Percentiles rank a stretch among this genome's conserved stretches.
Conservation (phyloP, 306 rosid genomes). For the Trifolium pratense region DNA sequence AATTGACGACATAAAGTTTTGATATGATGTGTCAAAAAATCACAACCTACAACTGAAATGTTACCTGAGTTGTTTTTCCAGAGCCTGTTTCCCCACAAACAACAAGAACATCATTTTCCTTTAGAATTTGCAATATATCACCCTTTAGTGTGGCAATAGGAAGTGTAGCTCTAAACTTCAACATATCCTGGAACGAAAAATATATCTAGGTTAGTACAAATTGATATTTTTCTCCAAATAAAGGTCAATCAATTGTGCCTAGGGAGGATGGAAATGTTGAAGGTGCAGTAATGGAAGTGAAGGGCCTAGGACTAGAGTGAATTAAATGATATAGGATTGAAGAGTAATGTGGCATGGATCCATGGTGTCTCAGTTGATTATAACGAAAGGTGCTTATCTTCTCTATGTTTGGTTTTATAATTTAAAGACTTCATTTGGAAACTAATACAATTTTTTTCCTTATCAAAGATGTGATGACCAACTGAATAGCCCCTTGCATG, state of each 20-base stretch:
- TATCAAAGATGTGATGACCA: no score
- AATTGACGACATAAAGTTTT: conserved; percentile 1
- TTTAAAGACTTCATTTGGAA: no score
- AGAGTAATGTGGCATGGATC: no score
- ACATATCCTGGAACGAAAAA: conserved; percentile 71
- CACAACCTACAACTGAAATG: conserved; percentile 32
- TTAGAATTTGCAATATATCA: conserved; percentile 73
- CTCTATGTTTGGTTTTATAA: no score
- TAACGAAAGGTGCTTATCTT: no score
- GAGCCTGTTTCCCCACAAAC: conserved; percentile 99
- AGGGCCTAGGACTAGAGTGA: no score
- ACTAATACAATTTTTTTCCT: no score
- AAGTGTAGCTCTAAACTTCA: conserved; percentile 77
- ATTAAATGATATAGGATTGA: no score
- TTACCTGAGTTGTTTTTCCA: conserved; percentile 98
- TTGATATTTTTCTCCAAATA: not conserved
- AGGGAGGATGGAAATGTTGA: no score
- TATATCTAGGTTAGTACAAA: not conserved
- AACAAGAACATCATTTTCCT: conserved; percentile 75
- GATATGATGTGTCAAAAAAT: conserved; percentile 14
- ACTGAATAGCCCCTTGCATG: no score
- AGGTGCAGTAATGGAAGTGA: no score
- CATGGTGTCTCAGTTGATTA: no score
- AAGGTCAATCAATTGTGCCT: not conserved
- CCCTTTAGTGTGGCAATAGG: conserved; percentile 76